Evolutionary conservation across 2,329 filamentous ascomycete genomes (phyloP).

Genomic region (Microsporum audouinii): DNA sequence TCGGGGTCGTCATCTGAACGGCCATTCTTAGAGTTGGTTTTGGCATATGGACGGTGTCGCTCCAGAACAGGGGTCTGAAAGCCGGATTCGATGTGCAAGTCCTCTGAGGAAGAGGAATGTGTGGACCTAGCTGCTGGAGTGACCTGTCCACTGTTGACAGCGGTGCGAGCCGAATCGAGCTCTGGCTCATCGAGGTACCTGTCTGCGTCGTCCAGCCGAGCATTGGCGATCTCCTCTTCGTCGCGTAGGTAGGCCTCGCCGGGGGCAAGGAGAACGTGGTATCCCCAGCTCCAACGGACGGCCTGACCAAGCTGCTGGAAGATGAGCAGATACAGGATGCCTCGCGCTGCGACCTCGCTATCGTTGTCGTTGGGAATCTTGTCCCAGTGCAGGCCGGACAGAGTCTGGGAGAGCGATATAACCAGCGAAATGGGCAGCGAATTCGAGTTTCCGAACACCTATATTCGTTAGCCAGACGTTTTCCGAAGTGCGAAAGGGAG

Average conservation of each 20-base stretch:
- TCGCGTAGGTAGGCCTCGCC: slow-evolving; percentile 46
- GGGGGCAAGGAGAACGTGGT: slow-evolving; percentile 84
- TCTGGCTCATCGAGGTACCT: slow-evolving; percentile 33
- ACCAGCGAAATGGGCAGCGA: slow-evolving; percentile 94
- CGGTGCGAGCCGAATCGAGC: not conserved
- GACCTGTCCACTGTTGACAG: not conserved
- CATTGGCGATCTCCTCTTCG: slow-evolving; percentile 27
- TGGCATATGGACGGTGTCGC: slow-evolving; percentile 26
- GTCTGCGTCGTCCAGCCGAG: slow-evolving; percentile 30
- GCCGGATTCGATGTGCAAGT: slow-evolving; percentile 26
- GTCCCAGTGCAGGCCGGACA: slow-evolving; percentile 88
- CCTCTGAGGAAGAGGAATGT: not conserved
- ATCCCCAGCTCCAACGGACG: slow-evolving; percentile 96
- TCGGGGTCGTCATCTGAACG: not conserved
- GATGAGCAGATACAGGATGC: slow-evolving; percentile 89
- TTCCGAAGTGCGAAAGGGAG: not conserved
- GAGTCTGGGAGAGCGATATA: slow-evolving; percentile 81
- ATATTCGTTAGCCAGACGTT: slow-evolving; percentile 20
- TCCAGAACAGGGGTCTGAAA: slow-evolving; percentile 30
- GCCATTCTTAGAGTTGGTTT: slow-evolving; percentile 18
- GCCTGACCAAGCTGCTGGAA: slow-evolving; percentile 96
- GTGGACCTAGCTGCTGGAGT: not conserved
- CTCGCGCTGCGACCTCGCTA: slow-evolving; percentile 82
- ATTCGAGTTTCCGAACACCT: slow-evolving; percentile 95
- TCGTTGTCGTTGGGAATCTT: slow-evolving; percentile 85